phyloP scores from a whole-genome alignment of 129 eudicot genomes.

The Escallonia herrerae region DNA sequence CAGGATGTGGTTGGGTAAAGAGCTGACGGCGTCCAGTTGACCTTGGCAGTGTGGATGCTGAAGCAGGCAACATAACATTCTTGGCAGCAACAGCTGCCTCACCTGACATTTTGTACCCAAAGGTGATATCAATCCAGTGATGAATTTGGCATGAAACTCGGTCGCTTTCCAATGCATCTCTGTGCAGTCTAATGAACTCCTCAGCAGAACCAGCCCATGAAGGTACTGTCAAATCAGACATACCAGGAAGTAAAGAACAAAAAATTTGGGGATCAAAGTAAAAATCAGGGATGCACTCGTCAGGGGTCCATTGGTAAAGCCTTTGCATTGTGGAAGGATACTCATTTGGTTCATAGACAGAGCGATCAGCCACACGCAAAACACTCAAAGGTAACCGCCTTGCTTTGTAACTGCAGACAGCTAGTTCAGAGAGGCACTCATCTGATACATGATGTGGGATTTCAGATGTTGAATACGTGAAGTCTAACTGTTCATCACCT shows the following conservation, averaged over 20 bases:
- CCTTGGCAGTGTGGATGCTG: constrained; percentile 54
- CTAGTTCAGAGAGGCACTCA: constrained; percentile 93
- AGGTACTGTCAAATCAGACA: constrained; percentile 89
- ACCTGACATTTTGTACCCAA: constrained; percentile 97
- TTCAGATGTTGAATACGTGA: constrained; percentile 91
- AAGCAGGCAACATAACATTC: constrained; percentile 84
- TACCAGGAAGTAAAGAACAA: constrained; percentile 66
- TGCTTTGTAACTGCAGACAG: constrained; percentile 99
- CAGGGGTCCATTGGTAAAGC: constrained; percentile 97
- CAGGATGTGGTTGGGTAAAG: constrained; percentile 81
- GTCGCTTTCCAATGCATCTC: constrained; percentile 81
- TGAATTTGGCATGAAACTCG: constrained; percentile 69
- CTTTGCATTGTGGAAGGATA: constrained; percentile 96
- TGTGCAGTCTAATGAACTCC: constrained; percentile 79
- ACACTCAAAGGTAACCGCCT: constrained; percentile 91
- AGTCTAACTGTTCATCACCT: constrained; percentile 97
- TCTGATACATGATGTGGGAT: constrained; percentile 95
- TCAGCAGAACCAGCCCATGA: constrained; percentile 78
- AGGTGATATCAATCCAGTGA: constrained; percentile 93
- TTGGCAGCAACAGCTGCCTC: constrained; percentile 80
- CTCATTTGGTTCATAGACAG: constrained; percentile 98
- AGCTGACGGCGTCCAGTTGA: constrained; percentile 88
- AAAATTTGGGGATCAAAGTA: constrained; percentile 80
- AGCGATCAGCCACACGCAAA: constrained; percentile 78
- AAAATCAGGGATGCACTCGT: constrained; percentile 96